Conservation (phyloP, 1,284 basidiomycete species). For the Sutorius eximius region DNA sequence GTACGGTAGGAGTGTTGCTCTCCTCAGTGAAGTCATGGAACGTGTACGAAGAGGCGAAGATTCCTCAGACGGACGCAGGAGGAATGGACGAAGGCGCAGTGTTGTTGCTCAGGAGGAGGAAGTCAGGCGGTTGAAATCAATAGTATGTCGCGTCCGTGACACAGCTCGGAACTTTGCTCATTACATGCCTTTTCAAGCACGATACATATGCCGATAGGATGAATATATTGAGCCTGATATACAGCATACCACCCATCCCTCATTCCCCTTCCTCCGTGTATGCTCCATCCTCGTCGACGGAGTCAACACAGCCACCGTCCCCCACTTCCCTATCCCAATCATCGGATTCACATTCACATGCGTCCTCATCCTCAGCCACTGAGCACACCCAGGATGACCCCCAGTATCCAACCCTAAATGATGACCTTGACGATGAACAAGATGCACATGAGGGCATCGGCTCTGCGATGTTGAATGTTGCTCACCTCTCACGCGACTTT, state of each 20-base stretch:
- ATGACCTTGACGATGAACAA: slow-evolving; percentile 34
- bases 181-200: slow-evolving; percentile 49
- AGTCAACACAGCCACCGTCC: slow-evolving; percentile 51
- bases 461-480: slow-evolving; percentile 49
- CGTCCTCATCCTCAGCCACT: slow-evolving; percentile 37
- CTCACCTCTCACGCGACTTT: slow-evolving; percentile 38
- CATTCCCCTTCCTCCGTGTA: slow-evolving; percentile 59
- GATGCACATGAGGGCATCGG: slow-evolving; percentile 49
- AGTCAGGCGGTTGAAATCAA: slow-evolving; percentile 74
- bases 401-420: slow-evolving; percentile 27
- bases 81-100: slow-evolving; percentile 65
- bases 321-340: slow-evolving; percentile 55
- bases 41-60: slow-evolving; percentile 80
- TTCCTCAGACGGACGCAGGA: slow-evolving; percentile 59
- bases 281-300: slow-evolving; percentile 49
- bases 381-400: slow-evolving; percentile 40
- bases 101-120: slow-evolving; percentile 84
- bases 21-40: slow-evolving; percentile 85
- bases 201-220: slow-evolving; percentile 87
- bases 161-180: slow-evolving; percentile 12
- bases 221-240: slow-evolving; percentile 84
- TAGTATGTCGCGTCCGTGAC: slow-evolving; percentile 53
- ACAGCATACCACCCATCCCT: slow-evolving; percentile 73
- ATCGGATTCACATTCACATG: slow-evolving; percentile 46
- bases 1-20: slow-evolving; percentile 77